Conservation (phyloP, 352 stramenopile genomes). For the Globisporangium irregulare region DNA sequence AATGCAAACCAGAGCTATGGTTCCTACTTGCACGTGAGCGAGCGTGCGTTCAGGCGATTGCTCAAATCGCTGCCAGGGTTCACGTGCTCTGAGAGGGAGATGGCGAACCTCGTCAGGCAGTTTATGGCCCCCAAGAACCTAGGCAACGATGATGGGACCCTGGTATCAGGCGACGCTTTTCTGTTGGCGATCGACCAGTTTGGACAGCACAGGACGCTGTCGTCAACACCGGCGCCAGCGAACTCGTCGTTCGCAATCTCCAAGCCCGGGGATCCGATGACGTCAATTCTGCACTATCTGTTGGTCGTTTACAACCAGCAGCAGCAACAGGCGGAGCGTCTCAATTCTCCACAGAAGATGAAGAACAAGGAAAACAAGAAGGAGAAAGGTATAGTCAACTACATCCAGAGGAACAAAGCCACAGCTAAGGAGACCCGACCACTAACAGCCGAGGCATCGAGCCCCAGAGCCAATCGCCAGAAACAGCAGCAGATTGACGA, state of each 20-base stretch:
- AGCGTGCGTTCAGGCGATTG: slow-evolving; percentile 37
- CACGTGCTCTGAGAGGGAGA: slow-evolving; percentile 35
- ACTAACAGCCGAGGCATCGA: neutral
- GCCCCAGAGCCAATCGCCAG: neutral
- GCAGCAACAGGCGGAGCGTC: neutral
- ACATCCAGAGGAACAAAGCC: slow-evolving; percentile 11
- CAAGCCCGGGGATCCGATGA: slow-evolving; percentile 32
- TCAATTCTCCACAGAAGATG: neutral
- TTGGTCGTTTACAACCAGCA: slow-evolving; percentile 32
- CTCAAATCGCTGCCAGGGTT: slow-evolving; percentile 34
- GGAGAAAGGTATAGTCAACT: neutral
- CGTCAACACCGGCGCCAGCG: slow-evolving; percentile 4
- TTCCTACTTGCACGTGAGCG: slow-evolving; percentile 21
- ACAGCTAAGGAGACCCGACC: neutral
- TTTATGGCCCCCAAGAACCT: slow-evolving; percentile 9
- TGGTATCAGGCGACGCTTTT: slow-evolving; percentile 35
- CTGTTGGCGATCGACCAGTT: slow-evolving; percentile 36
- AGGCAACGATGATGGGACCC: neutral
- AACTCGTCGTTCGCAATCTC: slow-evolving; percentile 19
- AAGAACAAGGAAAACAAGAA: neutral
- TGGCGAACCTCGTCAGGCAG: slow-evolving; percentile 25
- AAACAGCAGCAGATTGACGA: neutral
- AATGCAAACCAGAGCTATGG: neutral
- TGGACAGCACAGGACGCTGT: slow-evolving; percentile 29
- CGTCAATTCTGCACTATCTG: slow-evolving; percentile 53